Evolutionary conservation across 805 yeast species (phyloP).

Genomic region (Wickerhamomyces hampshirensis): DNA sequence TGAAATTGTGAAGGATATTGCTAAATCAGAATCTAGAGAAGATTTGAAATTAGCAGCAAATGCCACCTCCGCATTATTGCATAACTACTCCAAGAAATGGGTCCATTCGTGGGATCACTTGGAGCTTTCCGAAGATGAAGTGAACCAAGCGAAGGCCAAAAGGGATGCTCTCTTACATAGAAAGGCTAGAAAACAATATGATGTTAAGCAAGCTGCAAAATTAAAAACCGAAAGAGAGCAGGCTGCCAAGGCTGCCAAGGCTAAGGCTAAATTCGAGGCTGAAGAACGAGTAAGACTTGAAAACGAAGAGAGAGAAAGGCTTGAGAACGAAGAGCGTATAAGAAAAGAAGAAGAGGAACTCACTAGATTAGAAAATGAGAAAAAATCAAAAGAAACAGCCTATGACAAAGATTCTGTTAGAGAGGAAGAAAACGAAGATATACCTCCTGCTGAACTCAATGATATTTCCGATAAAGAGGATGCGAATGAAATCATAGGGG

Average conservation of each 20-base stretch:
- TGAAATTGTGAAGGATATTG: conserved; percentile 41
- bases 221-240: conserved; percentile 11
- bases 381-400: not conserved
- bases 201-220: conserved; percentile 10
- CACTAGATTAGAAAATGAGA: not conserved
- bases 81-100: conserved; percentile 48
- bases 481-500: too few relatives aligned
- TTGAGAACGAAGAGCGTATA: conserved; percentile 3
- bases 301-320: conserved; percentile 1
- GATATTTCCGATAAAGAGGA: not conserved
- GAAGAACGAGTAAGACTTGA: conserved; percentile 6
- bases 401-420: not conserved
- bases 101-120: conserved; percentile 54
- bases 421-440: not conserved
- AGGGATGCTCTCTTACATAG: conserved; percentile 9
- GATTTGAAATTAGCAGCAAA: conserved; percentile 76
- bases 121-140: conserved; percentile 41
- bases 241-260: conserved; percentile 1
- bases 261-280: conserved; percentile 1
- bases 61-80: conserved; percentile 64
- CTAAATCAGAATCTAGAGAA: conserved; percentile 57
- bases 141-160: conserved; percentile 20
- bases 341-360: not conserved
- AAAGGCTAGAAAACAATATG: conserved; percentile 12
- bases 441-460: not conserved